Evolutionary conservation across 1,284 basidiomycete genomes (phyloP).

Genomic region (Rhodotorula sp.): DNA sequence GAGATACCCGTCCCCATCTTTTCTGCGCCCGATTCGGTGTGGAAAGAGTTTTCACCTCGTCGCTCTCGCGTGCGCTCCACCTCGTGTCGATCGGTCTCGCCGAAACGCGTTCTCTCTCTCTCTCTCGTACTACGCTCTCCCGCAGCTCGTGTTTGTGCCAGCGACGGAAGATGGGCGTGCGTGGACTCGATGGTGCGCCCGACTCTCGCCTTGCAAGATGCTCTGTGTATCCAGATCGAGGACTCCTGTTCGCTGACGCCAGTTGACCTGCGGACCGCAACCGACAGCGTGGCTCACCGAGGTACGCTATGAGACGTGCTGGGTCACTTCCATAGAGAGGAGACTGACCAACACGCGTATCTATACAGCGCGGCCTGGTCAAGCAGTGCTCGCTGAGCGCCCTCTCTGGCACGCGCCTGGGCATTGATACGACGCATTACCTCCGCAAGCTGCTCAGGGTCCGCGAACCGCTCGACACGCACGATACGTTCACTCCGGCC

Average conservation of each 20-base stretch:
- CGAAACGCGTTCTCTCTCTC: background rate
- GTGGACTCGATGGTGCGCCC: conserved; percentile 29
- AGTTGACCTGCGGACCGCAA: background rate
- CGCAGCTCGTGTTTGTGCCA: background rate
- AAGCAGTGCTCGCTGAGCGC: conserved; percentile 77
- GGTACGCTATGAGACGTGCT: conserved; percentile 4
- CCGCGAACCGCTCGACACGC: conserved; percentile 54
- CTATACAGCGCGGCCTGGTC: conserved; percentile 69
- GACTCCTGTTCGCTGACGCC: background rate
- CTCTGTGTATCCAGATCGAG: background rate
- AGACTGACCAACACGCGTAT: background rate
- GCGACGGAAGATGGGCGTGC: conserved; percentile 22
- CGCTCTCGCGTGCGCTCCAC: background rate
- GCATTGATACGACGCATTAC: conserved; percentile 94
- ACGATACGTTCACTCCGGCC: conserved; percentile 64
- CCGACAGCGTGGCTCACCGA: conserved; percentile 35
- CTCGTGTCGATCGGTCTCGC: background rate
- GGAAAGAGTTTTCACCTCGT: background rate
- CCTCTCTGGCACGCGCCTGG: conserved; percentile 87
- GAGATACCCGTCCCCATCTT: background rate
- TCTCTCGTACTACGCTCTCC: background rate
- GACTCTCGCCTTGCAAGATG: too few species aligned
- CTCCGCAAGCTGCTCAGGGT: conserved; percentile 74
- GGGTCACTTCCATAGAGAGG: background rate
- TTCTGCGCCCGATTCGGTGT: background rate